Conservation (phyloP, 495 filamentous ascomycete species). For the Trichoderma virens region DNA sequence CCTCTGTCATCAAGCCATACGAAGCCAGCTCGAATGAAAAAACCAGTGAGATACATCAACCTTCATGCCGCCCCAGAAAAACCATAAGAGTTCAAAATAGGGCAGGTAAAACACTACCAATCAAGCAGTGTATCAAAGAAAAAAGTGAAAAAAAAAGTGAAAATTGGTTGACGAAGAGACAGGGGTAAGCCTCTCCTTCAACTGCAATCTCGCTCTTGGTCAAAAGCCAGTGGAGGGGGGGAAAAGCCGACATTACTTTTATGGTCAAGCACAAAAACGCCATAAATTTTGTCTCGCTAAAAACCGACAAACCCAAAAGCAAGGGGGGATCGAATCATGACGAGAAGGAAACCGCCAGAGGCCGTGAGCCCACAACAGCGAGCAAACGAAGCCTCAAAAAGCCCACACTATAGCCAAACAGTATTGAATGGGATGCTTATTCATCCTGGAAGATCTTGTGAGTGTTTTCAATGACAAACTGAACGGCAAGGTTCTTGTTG, state of each 20-base stretch:
- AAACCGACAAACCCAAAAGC: not conserved
- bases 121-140: too few relatives aligned
- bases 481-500: conserved; percentile 80
- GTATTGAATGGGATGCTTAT: not conserved
- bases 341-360: not conserved
- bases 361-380: not conserved
- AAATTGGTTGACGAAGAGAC: not conserved
- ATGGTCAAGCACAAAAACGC: conserved; percentile 3
- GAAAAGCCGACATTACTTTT: not conserved
- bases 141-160: too few relatives aligned
- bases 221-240: not conserved
- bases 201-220: not conserved
- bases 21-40: not conserved
- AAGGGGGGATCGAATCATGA: not conserved
- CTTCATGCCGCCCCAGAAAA: not conserved
- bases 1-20: not conserved
- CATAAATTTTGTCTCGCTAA: conserved; percentile 4
- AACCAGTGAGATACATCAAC: not conserved
- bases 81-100: too few relatives aligned
- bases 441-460: conserved; percentile 59
- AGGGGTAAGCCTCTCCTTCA: not conserved
- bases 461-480: conserved; percentile 83
- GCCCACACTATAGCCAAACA: not conserved
- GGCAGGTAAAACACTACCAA: too few relatives aligned
- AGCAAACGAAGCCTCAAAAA: not conserved